Conservation (phyloP, 78 protist genomes). For the Dictyostelium purpureum region DNA sequence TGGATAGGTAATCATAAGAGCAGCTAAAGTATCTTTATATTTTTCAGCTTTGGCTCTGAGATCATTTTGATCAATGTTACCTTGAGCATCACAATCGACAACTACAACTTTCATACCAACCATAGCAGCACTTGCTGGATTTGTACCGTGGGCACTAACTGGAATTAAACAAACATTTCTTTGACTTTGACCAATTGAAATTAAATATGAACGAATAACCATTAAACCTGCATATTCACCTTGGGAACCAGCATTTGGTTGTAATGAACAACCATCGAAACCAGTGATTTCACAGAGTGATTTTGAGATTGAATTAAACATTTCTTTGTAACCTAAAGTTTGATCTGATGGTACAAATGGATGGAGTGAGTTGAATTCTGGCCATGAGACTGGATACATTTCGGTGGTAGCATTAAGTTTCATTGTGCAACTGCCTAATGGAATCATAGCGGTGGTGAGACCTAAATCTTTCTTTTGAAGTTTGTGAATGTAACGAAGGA, state of each 20-base stretch:
- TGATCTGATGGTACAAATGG: conserved; percentile 97
- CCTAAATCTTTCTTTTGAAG: conserved; percentile 94
- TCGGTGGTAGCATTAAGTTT: conserved; percentile 97
- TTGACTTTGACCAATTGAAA: conserved; percentile 83
- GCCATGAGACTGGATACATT: conserved; percentile 97
- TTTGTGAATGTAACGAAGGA: conserved; percentile 93
- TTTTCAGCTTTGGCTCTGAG: conserved; percentile 84
- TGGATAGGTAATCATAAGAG: conserved; percentile 97
- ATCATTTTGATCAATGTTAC: conserved; percentile 92
- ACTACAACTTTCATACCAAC: conserved; percentile 84
- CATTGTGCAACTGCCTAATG: conserved; percentile 97
- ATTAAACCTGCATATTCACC: conserved; percentile 98
- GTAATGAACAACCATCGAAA: conserved; percentile 89
- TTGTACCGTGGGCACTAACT: conserved; percentile 98
- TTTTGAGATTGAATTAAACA: conserved; percentile 69
- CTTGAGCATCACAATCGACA: conserved; percentile 86
- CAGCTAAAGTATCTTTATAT: conserved; percentile 92
- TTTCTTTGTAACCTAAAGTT: conserved; percentile 76
- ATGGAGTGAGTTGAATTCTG: conserved; percentile 93
- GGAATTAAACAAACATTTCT: conserved; percentile 98
- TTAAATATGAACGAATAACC: conserved; percentile 93
- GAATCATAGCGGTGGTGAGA: conserved; percentile 93
- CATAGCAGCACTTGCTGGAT: conserved; percentile 98
- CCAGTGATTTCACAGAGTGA: conserved; percentile 93
- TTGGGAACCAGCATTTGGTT: conserved; percentile 98